Base-by-base conservation (phyloP, 1,284 basidiomycete species). In the Cutaneotrichosporon cutaneum region DNA sequence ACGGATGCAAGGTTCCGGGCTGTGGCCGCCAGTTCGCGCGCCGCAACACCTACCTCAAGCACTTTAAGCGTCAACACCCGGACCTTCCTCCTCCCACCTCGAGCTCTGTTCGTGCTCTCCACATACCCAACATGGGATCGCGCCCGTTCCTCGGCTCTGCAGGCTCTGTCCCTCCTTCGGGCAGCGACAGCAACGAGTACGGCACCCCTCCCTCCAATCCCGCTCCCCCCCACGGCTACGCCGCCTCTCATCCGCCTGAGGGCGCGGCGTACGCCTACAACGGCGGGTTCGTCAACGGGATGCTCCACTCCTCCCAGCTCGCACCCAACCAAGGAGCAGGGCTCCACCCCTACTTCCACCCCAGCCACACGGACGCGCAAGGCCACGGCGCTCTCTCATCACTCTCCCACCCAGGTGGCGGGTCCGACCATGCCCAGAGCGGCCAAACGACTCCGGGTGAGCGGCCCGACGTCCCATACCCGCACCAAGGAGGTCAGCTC, bases 21-120 rank as follows among this genome's bases (percentile, higher is more conserved):
- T 77, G 75, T 58, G 65, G 61, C 36, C 68, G 72, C 39, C 64
- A 67, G 16, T 80, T 80, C 54, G 73, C 75, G 13, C 68, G 78
- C 5, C 65, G 72, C 47, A 76, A 75, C 67, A 80, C 77, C 3
- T 71, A 72, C 53, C 62, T 75, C 27, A 74, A 73, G 64, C 78
- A 80, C 58, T 74, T 73, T 63, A 72, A 71, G 57, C 64, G 70
- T 30, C 60, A 66, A 44, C 78, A 80, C 58, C 76, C 77, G 8
- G 63, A 70, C 24, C 67, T 77, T 10, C 72, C 73, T 3, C 65
- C 72, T 11, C 72, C 72, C 9, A 67, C 69, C 4, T 66, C 71
- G 16, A 62, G 57, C 56, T 66, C 64, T 6, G 59, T 66, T 13
- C 62, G 61, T 18, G 61, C 63, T 13, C 60, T 68, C 6, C 65